These are phyloP conservation scores for Lonicera japonica DNA, from an alignment of 129 eudicot species.

Conservation along the genomic window DNA sequence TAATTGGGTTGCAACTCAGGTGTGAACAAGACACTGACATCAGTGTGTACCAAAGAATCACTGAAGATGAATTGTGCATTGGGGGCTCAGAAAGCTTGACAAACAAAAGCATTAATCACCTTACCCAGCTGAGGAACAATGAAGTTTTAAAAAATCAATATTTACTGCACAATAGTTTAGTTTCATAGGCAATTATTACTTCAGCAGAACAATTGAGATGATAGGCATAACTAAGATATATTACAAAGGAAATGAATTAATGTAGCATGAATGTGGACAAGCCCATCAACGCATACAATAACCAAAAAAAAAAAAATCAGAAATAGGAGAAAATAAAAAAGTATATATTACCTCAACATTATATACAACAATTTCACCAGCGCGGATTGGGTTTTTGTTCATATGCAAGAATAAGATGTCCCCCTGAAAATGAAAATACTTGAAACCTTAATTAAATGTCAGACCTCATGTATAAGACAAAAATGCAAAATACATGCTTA, in stretches of 20 bases:
- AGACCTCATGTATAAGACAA: not conserved
- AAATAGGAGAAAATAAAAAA: conserved; percentile 1
- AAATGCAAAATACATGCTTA: not conserved
- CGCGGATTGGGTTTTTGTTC: conserved; percentile 78
- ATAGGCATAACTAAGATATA: not conserved
- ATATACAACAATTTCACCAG: conserved; percentile 89
- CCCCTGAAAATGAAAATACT: conserved; percentile 49
- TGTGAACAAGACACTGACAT: not conserved
- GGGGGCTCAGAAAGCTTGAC: no score
- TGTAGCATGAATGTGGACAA: not conserved
- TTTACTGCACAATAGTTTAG: not conserved
- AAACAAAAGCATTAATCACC: no score
- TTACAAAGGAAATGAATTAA: not conserved
- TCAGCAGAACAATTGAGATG: no score
- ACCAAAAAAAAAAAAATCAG: not conserved
- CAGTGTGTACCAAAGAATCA: not conserved
- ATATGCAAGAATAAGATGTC: conserved; percentile 76
- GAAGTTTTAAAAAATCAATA: not conserved
- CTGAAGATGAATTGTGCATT: no score
- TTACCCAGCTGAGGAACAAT: no score
- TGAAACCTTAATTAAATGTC: not conserved
- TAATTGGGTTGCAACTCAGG: no score
- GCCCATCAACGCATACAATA: conserved; percentile 1
- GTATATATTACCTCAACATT: conserved; percentile 70
- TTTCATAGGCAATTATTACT: not conserved